Evolutionary conservation across 306 rosid species (phyloP), one percentile per base, ranked within the genome.

Genomic region (Prunus mongolica): DNA sequence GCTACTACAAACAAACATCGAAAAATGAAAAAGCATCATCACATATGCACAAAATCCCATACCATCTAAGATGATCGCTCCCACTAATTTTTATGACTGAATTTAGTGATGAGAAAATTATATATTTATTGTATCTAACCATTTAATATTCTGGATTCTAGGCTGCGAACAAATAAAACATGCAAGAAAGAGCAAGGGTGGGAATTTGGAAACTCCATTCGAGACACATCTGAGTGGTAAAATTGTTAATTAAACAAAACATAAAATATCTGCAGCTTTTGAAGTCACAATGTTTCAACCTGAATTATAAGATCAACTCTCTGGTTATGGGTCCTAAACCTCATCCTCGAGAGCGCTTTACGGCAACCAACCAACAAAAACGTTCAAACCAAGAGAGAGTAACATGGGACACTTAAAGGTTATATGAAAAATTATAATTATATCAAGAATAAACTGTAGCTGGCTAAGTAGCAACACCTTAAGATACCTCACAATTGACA

Each of bases 271-370:
- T 5, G 20, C 54, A 72, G 55, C 22, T 7, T 38, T 20, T 72
- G 65, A 71, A 54, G 74, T 15, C 67, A 57, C 44, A 56, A 22
- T 55, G 65, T 41, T 41, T 72, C 55, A 72, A 57, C 19, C 67
- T 41, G 54, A 56, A 55, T 2, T 10, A 32, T 54, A 54, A 54
- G n/a, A 51, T 38, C 30, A 25, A 49, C 6, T 68, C 41, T 51
- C 57, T 50, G 58, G 38, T 70, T 13, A 71, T 28, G 44, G 44
- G 25, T 20, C 28, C 62, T 20, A 56, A 19, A 5, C 62, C 62
- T 56, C 47, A 9, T 65, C 10, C 49, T 8, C 15, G 7, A 6
- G n/a, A 62, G 0, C 44, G 28, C 67, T 15, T 28, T 28, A 62
- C 0, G 67, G 30, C 45, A 30, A 62, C 2, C 67, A 51, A 51